Percentiles rank a stretch among this genome's conserved stretches.
Evolutionary conservation across 805 yeast genomes (phyloP).

Genomic region (Cyberlindnera euphorbiiphila): DNA sequence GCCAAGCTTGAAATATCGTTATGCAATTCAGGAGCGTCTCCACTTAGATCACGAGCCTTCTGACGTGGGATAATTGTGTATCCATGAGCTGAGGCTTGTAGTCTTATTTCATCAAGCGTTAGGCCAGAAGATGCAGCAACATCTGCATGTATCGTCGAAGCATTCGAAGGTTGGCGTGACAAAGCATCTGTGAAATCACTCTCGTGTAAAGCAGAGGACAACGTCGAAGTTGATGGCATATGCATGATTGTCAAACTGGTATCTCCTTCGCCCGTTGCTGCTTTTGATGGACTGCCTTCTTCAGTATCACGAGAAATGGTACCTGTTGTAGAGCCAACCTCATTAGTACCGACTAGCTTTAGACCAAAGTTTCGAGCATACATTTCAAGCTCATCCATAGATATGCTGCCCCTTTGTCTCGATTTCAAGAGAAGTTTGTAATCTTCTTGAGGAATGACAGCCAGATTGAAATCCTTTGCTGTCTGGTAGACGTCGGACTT

Average conservation of each 20-base stretch:
- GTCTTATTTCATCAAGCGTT: slow-evolving; percentile 19
- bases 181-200: slow-evolving; percentile 31
- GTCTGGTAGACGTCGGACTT: slow-evolving; percentile 32
- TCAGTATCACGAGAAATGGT: no score
- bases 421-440: slow-evolving; percentile 34
- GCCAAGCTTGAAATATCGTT: slow-evolving; percentile 9
- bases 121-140: slow-evolving; percentile 5
- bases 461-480: slow-evolving; percentile 40
- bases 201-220: slow-evolving; percentile 25
- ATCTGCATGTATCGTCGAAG: slow-evolving; percentile 23
- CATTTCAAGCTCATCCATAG: slow-evolving; percentile 31
- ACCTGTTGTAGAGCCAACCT: not conserved
- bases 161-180: slow-evolving; percentile 24
- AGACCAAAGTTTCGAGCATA: slow-evolving; percentile 35
- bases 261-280: not conserved
- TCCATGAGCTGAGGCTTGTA: slow-evolving; percentile 20
- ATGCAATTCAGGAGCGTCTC: slow-evolving; percentile 4
- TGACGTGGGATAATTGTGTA: slow-evolving; percentile 14
- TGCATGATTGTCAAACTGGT: slow-evolving; percentile 12
- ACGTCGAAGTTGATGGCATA: slow-evolving; percentile 24
- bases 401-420: slow-evolving; percentile 23
- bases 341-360: slow-evolving; percentile 30
- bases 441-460: slow-evolving; percentile 43
- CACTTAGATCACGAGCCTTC: not conserved
- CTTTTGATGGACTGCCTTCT: no score